phyloP scores from a whole-genome alignment of 495 filamentous ascomycete species.

The Neurospora sublineolata region DNA sequence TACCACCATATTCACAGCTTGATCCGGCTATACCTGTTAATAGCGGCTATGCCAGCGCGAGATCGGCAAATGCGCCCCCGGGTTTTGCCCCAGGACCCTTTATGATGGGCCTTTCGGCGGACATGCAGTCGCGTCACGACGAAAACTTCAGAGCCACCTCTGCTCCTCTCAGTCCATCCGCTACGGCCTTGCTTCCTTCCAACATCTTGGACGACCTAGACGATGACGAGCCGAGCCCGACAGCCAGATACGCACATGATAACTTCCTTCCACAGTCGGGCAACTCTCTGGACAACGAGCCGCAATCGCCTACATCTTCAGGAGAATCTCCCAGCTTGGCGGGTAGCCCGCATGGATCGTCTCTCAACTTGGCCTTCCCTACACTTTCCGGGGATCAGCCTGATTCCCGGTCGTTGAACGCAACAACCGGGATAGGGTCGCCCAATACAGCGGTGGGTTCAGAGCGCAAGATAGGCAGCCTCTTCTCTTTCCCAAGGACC shows the following conservation, averaged over 20 bases:
- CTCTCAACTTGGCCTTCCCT: slow-evolving; percentile 44
- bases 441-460: slow-evolving; percentile 9
- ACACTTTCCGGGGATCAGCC: slow-evolving; percentile 28
- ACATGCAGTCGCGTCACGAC: slow-evolving; percentile 23
- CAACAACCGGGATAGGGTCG: slow-evolving; percentile 7
- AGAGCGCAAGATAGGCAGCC: slow-evolving; percentile 27
- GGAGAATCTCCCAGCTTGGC: slow-evolving; percentile 51
- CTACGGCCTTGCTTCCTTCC: slow-evolving; percentile 64
- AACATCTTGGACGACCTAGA: slow-evolving; percentile 59
- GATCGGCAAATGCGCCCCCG: slow-evolving; percentile 31
- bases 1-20: slow-evolving; percentile 26
- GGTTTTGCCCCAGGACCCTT: slow-evolving; percentile 42
- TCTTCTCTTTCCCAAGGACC: slow-evolving; percentile 58
- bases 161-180: slow-evolving; percentile 71
- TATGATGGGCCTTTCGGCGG: slow-evolving; percentile 31
- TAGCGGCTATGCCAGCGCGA: slow-evolving; percentile 25
- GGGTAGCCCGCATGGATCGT: slow-evolving; percentile 54
- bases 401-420: slow-evolving; percentile 26
- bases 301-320: slow-evolving; percentile 63
- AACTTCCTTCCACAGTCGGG: slow-evolving; percentile 20
- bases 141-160: slow-evolving; percentile 37
- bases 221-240: slow-evolving; percentile 53
- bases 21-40: slow-evolving; percentile 22
- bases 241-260: slow-evolving; percentile 26
- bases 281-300: slow-evolving; percentile 37